Evolutionary conservation across 768 basidiomycete genomes (phyloP), one percentile per base, ranked within the genome.

Genomic region (Termitomyces sp.): DNA sequence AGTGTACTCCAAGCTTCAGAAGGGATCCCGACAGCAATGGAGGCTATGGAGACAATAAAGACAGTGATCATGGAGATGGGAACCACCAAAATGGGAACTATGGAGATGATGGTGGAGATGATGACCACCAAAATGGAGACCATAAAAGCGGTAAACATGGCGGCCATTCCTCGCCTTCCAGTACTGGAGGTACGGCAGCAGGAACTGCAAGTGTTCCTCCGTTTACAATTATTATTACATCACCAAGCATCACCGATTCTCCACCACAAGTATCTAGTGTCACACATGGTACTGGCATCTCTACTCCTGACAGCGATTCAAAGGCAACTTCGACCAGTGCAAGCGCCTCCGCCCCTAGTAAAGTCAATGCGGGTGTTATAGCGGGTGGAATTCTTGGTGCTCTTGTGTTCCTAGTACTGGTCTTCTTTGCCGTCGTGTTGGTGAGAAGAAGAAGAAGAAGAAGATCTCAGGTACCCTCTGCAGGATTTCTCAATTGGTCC

Each of bases 381-480:
- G 83, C 79, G 5, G 86, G 85, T 3, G 73, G 76, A 16, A 73
- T 84, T 47, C 60, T 87, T 18, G 85, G 82, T n/a, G 77, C 73
- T 32, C 67, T 82, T 34, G 58, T 77, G 9, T 59, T 80, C 43
- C 59, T 82, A 55, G 59, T 70, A 10, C 62, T 81, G 46, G 34
- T 63, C 33, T 33, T 73, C n/a, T 58, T 84, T 48, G 54, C 46
- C 1, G n/a, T 59, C 16, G 39, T 82, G 46, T 66, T 78, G 60
- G 63, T 77, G 14, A 80, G 78, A 42, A 72, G n/a, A n/a, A n/a
- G 76, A 18, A 78, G 78, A 22, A 74, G 73, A 42, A 73, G 66
- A 26, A 68, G 59, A 30, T 77, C 72, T 51, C 75, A 71, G n/a
- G 76, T 84, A 1, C 87, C 87, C 4, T 85, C 85, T 16, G 76